Evolutionary conservation across 495 filamentous ascomycete species (phyloP).

Genomic region (Trichoderma reesei): DNA sequence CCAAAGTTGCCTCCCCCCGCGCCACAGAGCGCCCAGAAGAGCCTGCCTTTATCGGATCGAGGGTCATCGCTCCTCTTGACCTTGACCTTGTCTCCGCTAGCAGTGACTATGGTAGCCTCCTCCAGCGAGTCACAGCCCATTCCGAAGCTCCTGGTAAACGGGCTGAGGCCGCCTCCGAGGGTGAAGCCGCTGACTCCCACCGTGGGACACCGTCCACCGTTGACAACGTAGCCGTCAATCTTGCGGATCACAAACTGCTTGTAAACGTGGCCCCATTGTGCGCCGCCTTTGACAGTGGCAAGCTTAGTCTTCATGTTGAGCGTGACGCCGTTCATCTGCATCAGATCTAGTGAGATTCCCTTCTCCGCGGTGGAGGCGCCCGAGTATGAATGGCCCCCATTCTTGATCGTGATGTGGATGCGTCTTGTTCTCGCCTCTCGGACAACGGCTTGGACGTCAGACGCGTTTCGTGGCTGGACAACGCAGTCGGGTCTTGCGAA

Average conservation of each 20-base stretch:
- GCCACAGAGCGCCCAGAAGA: slow-evolving; percentile 49
- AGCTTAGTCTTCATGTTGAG: slow-evolving; percentile 12
- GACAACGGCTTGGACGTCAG: slow-evolving; percentile 11
- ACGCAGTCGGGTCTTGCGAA: slow-evolving; percentile 16
- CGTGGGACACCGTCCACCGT: slow-evolving; percentile 40
- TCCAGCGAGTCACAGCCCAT: slow-evolving; percentile 38
- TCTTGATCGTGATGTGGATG: slow-evolving; percentile 16
- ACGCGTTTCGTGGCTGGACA: slow-evolving; percentile 15
- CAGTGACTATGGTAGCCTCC: slow-evolving; percentile 38
- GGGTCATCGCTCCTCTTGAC: slow-evolving; percentile 32
- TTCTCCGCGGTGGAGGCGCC: slow-evolving; percentile 15
- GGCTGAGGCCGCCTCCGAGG: slow-evolving; percentile 44
- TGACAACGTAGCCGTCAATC: slow-evolving; percentile 31
- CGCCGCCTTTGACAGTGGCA: slow-evolving; percentile 35
- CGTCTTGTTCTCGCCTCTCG: slow-evolving; percentile 10
- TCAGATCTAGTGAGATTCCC: slow-evolving; percentile 17
- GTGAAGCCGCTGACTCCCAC: slow-evolving; percentile 44
- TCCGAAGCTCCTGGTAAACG: slow-evolving; percentile 30
- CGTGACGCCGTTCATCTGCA: slow-evolving; percentile 11
- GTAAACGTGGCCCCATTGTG: slow-evolving; percentile 37
- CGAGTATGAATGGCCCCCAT: slow-evolving; percentile 16
- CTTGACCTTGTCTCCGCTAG: slow-evolving; percentile 36
- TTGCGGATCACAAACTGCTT: slow-evolving; percentile 20
- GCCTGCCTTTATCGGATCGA: slow-evolving; percentile 31
- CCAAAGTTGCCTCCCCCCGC: slow-evolving; percentile 14